Percentiles rank a stretch among this genome's conserved stretches.
Evolutionary conservation across 192 early-diverging fungal genomes (phyloP).

Genomic region (Podila epicladia): DNA sequence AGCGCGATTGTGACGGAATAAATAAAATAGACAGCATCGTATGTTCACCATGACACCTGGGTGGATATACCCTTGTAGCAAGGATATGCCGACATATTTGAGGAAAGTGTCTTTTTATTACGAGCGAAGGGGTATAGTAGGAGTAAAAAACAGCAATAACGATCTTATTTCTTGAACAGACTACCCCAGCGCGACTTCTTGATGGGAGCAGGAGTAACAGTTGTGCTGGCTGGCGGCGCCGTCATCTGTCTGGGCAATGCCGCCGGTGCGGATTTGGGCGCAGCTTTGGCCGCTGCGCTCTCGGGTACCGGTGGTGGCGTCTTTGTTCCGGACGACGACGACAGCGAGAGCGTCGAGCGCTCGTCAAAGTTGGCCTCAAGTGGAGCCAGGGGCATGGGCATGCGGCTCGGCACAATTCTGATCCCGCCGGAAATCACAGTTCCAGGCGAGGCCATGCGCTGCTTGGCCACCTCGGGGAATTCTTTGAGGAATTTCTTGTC

Average conservation of each 20-base stretch:
- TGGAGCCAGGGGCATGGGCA: too few relatives aligned
- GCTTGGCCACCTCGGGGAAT: constrained; percentile 10
- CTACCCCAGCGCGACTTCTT: constrained; percentile 42
- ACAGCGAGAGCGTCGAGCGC: background rate
- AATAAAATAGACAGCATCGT: too few relatives aligned
- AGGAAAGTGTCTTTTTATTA: too few relatives aligned
- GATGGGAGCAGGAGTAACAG: background rate
- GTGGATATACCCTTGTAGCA: too few relatives aligned
- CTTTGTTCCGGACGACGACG: background rate
- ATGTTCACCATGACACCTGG: too few relatives aligned
- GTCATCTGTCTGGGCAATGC: background rate
- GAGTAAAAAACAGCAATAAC: too few relatives aligned
- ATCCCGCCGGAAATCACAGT: constrained; percentile 6
- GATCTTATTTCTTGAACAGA: constrained; percentile 33
- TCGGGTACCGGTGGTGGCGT: background rate
- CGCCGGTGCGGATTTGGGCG: background rate
- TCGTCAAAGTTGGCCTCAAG: background rate
- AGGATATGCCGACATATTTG: too few relatives aligned
- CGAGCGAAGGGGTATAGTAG: too few relatives aligned
- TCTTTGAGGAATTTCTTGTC: constrained; percentile 30
- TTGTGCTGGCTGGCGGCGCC: background rate
- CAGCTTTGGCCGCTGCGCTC: background rate
- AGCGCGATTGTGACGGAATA: too few relatives aligned
- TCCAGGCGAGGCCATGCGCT: background rate
- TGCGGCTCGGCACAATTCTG: background rate